Percentiles rank a stretch among this genome's conserved stretches.
Conservation (phyloP, 2,329 filamentous ascomycete genomes). For the Colletotrichum sp. region DNA sequence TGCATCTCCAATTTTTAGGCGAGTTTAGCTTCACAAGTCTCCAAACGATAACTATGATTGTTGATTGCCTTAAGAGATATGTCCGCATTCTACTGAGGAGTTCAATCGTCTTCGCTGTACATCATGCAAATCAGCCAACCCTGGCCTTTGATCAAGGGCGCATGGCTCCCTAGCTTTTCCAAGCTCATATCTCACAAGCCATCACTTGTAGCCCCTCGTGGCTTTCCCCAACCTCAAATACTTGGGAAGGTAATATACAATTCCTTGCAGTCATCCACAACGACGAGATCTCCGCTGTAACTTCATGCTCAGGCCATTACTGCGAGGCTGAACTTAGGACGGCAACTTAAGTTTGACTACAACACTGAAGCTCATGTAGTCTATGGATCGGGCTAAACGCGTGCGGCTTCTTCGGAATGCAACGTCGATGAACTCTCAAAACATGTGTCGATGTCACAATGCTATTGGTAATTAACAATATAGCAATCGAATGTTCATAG, state of each 20-base stretch:
- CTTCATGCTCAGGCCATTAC: background rate
- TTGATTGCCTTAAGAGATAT: background rate
- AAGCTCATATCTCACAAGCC: background rate
- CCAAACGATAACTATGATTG: background rate
- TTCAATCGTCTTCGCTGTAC: background rate
- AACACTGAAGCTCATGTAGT: background rate
- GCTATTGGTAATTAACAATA: accelerated
- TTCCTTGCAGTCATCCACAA: background rate
- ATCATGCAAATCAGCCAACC: background rate
- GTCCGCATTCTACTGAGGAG: background rate
- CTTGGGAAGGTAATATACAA: background rate
- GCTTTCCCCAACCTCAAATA: background rate
- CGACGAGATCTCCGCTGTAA: background rate
- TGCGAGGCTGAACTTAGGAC: background rate
- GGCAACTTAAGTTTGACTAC: background rate
- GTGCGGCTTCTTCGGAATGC: background rate
- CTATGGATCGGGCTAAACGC: background rate
- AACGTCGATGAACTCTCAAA: background rate
- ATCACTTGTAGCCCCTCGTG: background rate
- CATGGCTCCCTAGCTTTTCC: background rate
- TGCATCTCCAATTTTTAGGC: background rate
- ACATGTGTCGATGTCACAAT: background rate
- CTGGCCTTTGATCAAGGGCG: background rate
- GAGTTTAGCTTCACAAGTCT: background rate
- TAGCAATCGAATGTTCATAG: background rate